Conservation (phyloP, 495 filamentous ascomycete genomes). For the Penicillium flavigenum region DNA sequence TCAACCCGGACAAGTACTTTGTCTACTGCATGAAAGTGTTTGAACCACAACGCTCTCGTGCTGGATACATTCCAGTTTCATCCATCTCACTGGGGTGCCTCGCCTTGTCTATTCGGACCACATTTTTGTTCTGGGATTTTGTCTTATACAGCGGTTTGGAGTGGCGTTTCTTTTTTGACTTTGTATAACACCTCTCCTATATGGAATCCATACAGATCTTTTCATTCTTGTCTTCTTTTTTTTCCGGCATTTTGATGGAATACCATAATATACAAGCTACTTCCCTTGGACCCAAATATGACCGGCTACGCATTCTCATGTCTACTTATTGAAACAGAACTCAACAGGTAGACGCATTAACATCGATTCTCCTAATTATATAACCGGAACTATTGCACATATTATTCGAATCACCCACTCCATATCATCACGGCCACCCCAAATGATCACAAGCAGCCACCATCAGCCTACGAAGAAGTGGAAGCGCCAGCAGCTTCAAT, state of each 20-base stretch:
- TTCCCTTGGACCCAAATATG: background rate
- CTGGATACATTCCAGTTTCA: background rate
- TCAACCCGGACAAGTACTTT: slow-evolving; percentile 18
- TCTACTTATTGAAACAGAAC: background rate
- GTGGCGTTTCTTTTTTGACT: slow-evolving; percentile 20
- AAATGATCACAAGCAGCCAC: background rate
- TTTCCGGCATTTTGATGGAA: background rate
- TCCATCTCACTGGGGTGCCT: background rate
- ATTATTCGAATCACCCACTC: background rate
- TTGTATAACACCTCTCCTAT: slow-evolving; percentile 32
- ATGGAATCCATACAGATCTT: slow-evolving; percentile 14
- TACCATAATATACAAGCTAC: slow-evolving; percentile 5
- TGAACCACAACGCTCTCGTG: background rate
- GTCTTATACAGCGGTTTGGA: slow-evolving; percentile 29
- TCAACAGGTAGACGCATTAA: background rate
- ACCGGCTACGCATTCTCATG: background rate
- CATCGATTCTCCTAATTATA: background rate
- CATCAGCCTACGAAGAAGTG: background rate
- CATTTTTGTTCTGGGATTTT: slow-evolving; percentile 13
- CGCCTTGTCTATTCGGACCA: background rate
- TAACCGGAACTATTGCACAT: background rate
- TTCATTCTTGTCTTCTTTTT: background rate
- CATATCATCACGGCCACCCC: background rate
- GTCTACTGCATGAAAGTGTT: slow-evolving; percentile 14
- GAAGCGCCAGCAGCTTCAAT: slow-evolving; percentile 32